Evolutionary conservation across 108 stramenopile species (phyloP), one percentile per base, ranked within the genome.

Genomic region (Cyclotella baltica): DNA sequence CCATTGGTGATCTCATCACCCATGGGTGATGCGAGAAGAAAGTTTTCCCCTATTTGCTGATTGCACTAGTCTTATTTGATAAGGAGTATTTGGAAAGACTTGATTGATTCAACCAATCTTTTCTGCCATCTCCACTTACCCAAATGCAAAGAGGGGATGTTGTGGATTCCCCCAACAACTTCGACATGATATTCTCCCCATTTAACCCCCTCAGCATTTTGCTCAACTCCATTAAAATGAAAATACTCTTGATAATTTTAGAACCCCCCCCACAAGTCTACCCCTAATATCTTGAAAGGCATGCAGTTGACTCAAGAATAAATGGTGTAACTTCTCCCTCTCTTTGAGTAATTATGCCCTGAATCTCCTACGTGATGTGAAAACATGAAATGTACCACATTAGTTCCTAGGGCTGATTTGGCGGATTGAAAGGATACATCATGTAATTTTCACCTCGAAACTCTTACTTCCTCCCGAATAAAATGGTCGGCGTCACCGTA

Each of bases 331-430:
- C 33, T 88, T 82, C 73, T 95, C 94, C 29, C 94, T 75, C 62
- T 95, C 93, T 66, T 87, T 90, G 74, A 87, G 68, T 84, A 95
- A 55, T 91, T 89, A 67, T 95, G 90, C 34, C 90, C 74, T 10
- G 89, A 91, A 85, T 95, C 94, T 15, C 89, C 73, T 20, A 81
- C n/a, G n/a, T n/a, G 66, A 70, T 93, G 93, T 3, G 92, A 90
- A 28, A 92, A 52, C 18, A 84, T 89, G 28, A 95, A 78, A 33
- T 92, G 83, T 0, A 92, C 86, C 4, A 68, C 47, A 38, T 29
- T 64, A 11, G 63, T 20, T 22, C 63, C 63, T 10, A 64, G 29
- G 63, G 59, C 59, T 22, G 31, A 34, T 61, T 61, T 31, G 11
- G 31, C 59, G 20, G 31, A 61, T 55, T 77, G 76, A 72, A 78